Evolutionary conservation across 352 stramenopile species (phyloP).

Genomic region (Phytophthora tubulina): DNA sequence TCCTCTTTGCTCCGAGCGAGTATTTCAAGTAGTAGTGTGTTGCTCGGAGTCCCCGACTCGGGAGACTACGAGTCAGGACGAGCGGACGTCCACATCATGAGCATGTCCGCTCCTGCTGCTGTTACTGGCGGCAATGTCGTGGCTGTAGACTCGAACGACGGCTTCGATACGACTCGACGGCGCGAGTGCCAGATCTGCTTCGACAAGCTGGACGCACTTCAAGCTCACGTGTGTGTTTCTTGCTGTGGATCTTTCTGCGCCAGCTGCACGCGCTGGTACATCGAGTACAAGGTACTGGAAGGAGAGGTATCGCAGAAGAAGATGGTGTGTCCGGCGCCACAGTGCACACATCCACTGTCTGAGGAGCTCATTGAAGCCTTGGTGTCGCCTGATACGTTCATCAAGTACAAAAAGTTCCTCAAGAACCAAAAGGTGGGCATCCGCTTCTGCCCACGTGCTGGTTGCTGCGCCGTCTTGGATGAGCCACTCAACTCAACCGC

Average conservation of each 20-base stretch:
- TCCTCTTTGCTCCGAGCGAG: conserved; percentile 52
- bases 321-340: conserved; percentile 73
- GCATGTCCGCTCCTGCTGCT: conserved; percentile 23
- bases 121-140: conserved; percentile 10
- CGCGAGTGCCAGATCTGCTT: conserved; percentile 84
- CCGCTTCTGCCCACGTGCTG: conserved; percentile 76
- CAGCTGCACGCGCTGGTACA: conserved; percentile 76
- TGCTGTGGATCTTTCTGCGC: conserved; percentile 64
- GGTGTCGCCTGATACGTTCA: conserved; percentile 55
- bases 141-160: conserved; percentile 14
- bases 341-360: conserved; percentile 59
- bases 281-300: conserved; percentile 82
- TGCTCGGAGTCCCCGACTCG: conserved; percentile 23
- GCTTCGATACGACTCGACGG: conserved; percentile 37
- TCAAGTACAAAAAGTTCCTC: conserved; percentile 75
- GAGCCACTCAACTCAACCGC: conserved; percentile 61
- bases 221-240: conserved; percentile 54
- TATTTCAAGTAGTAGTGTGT: conserved; percentile 55
- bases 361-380: conserved; percentile 65
- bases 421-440: conserved; percentile 72
- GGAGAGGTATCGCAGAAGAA: conserved; percentile 80
- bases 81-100: conserved; percentile 25
- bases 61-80: conserved; percentile 24
- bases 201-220: conserved; percentile 58
- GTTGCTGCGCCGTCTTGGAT: conserved; percentile 66